Conservation (phyloP, 2,329 filamentous ascomycete species). For the Botryotinia convoluta region DNA sequence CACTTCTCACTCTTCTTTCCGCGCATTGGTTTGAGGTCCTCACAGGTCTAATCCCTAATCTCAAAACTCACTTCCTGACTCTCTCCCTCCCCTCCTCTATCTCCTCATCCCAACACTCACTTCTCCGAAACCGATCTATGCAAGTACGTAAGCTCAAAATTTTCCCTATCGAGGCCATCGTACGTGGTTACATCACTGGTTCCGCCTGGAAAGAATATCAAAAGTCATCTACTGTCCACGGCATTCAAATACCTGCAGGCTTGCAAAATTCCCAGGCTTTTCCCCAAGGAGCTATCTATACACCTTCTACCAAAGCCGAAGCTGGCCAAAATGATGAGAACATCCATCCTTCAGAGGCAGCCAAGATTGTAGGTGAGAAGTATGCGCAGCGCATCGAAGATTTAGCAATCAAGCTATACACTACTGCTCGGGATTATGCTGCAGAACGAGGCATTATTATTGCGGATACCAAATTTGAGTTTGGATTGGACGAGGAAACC, state of each 20-base stretch:
- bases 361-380: conserved; percentile 48
- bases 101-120: conserved; percentile 42
- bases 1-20: conserved; percentile 65
- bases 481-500: conserved; percentile 59
- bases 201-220: conserved; percentile 69
- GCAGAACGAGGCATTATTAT: conserved; percentile 63
- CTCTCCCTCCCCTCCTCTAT: conserved; percentile 53
- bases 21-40: conserved; percentile 67
- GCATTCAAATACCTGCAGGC: conserved; percentile 56
- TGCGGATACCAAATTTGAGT: conserved; percentile 74
- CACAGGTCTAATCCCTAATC: conserved; percentile 50
- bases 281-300: conserved; percentile 59
- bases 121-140: conserved; percentile 58
- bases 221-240: conserved; percentile 62
- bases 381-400: conserved; percentile 59
- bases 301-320: conserved; percentile 67
- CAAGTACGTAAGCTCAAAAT: conserved; percentile 62
- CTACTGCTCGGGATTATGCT: conserved; percentile 53
- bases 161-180: conserved; percentile 68
- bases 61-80: conserved; percentile 63
- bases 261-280: conserved; percentile 62
- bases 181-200: conserved; percentile 72
- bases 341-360: conserved; percentile 58
- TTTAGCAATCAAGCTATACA: conserved; percentile 59
- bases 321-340: conserved; percentile 68